Conservation (phyloP, 2,329 filamentous ascomycete genomes). For the Chrysoporthe puriensis region DNA sequence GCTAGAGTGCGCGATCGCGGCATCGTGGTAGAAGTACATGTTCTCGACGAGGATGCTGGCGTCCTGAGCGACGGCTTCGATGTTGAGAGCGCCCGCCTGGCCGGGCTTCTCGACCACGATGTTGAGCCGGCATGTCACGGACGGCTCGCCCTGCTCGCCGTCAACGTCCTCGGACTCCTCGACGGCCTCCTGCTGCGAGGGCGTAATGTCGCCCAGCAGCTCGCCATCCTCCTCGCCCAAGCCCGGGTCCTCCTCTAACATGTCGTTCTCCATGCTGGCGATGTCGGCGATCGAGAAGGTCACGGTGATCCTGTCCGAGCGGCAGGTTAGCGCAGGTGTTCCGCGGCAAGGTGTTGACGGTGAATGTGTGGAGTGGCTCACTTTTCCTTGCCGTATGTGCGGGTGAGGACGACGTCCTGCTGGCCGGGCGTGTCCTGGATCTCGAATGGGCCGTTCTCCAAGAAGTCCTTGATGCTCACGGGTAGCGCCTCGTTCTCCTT, state of each 20-base stretch:
- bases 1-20: slow-evolving; percentile 75
- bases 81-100: slow-evolving; percentile 76
- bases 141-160: slow-evolving; percentile 52
- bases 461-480: slow-evolving; percentile 81
- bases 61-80: slow-evolving; percentile 86
- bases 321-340: slow-evolving; percentile 22
- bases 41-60: slow-evolving; percentile 87
- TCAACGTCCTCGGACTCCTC: slow-evolving; percentile 56
- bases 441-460: slow-evolving; percentile 84
- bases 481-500: slow-evolving; percentile 73
- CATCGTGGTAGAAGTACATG: slow-evolving; percentile 82
- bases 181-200: slow-evolving; percentile 59
- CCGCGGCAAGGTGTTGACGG: not conserved
- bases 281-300: slow-evolving; percentile 86
- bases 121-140: slow-evolving; percentile 81
- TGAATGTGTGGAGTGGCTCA: slow-evolving; percentile 47
- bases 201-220: slow-evolving; percentile 43
- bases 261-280: slow-evolving; percentile 64
- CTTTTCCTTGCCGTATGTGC: slow-evolving; percentile 87
- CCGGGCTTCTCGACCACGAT: slow-evolving; percentile 86
- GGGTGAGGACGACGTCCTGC: slow-evolving; percentile 84
- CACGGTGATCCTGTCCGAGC: slow-evolving; percentile 58
- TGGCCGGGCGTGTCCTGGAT: slow-evolving; percentile 80
- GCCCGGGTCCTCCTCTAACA: slow-evolving; percentile 56
- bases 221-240: slow-evolving; percentile 56